Base-by-base conservation (phyloP, 768 basidiomycete genomes). In the Daedalea quercina region DNA sequence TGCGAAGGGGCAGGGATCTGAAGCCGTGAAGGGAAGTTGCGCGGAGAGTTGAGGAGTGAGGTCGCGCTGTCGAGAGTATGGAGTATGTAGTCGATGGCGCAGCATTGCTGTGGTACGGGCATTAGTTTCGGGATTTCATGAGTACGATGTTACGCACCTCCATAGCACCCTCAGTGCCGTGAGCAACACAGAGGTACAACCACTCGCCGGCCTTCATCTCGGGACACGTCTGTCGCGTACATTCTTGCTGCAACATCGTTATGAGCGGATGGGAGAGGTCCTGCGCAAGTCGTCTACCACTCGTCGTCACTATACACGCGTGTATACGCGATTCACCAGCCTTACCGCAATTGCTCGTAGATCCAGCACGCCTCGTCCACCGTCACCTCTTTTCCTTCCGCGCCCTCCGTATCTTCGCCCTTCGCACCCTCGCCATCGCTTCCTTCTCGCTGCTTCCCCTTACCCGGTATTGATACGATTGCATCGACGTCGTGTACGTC, bases 171-270 rank as follows among this genome's bases (percentile, higher is more conserved):
- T 90, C 89, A 62, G 84, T 90, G 20, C 90, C 92, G 68, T 97
- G 94, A 0, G 93, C 94, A 35, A 94, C 93, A 60, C 95, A 98
- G 6, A 97, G 72, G 69, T 96, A 98, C 25, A 91, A 76, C 95
- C 95, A 97, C 73, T 97, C 92, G 51, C 90, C 91, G n/a, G 94
- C 94, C 68, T 94, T 94, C 95, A 99, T 99, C 70, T 95, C 87
- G 1, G 94, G 91, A 74, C 95, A 99, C 9, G 86, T 81, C 33
- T 77, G 70, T 35, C 90, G 81, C 12, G 85, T 90, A 65, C 94
- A 98, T 66, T 91, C 90, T 60, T 86, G 83, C 65, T 93, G 91
- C 37, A 94, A 71, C 64, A 82, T 84, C 1, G 87, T 89, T 44
- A 94, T 88, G 40, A 93, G 75, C 3, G 91, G 90, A 60, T 91